Percentiles rank a stretch among this genome's conserved stretches.
These are phyloP conservation scores for Exophiala spinifera DNA, from an alignment of 2,329 filamentous ascomycete species.

Conservation along the genomic window DNA sequence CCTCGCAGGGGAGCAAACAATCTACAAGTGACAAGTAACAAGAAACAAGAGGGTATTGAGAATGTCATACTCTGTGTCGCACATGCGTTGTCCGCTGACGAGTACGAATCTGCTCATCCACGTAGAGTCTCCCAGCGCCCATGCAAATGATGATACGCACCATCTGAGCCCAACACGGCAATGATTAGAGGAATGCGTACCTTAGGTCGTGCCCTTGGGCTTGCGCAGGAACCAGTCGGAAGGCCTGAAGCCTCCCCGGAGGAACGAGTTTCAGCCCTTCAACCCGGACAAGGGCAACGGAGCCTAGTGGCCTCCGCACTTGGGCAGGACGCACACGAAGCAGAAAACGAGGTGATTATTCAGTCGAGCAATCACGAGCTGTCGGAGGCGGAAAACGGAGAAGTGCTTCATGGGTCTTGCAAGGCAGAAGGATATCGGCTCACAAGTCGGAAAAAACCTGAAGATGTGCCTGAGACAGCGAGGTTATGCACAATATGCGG, in stretches of 20 bases:
- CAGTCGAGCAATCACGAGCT: neutral
- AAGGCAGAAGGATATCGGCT: neutral
- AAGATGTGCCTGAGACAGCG: no score
- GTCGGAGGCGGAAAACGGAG: no score
- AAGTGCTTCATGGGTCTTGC: no score
- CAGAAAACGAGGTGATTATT: neutral
- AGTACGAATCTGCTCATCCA: no score
- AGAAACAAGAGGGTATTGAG: neutral
- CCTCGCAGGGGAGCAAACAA: neutral
- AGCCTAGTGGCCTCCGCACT: neutral
- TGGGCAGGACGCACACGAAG: neutral
- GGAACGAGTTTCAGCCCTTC: neutral
- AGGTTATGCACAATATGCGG: neutral
- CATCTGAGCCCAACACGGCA: no score
- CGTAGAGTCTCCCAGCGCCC: neutral
- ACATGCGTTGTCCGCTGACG: neutral
- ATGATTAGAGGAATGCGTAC: no score
- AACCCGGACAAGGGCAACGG: neutral
- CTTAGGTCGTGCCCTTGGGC: neutral
- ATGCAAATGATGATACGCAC: neutral
- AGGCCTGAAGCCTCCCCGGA: neutral
- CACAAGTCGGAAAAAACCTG: no score
- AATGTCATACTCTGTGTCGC: neutral
- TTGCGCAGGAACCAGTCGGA: neutral
- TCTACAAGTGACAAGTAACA: no score